These are phyloP conservation scores for Lasiosphaeria miniovina DNA, from an alignment of 495 filamentous ascomycete species.

Conservation along the genomic window DNA sequence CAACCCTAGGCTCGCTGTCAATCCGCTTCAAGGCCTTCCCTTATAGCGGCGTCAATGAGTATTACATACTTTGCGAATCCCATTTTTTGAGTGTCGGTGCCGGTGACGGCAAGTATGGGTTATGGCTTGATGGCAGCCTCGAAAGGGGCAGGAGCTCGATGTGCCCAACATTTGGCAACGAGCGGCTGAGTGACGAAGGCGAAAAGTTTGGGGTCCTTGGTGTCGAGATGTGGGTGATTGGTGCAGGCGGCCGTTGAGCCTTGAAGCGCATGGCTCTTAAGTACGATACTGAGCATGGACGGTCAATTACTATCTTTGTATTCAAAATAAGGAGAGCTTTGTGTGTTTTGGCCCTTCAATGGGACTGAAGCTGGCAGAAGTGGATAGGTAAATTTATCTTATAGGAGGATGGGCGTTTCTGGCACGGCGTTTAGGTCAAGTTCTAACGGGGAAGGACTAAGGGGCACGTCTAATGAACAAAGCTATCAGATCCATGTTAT, in stretches of 20 bases:
- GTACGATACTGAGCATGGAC: no score
- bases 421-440: no score
- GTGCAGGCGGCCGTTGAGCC: conserved; percentile 3
- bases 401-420: no score
- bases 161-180: conserved; percentile 92
- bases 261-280: no score
- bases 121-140: conserved; percentile 89
- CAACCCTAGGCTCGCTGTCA: conserved; percentile 33
- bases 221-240: conserved; percentile 89
- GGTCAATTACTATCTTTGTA: no score
- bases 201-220: conserved; percentile 89
- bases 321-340: no score
- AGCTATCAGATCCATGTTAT: no score
- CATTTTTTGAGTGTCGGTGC: conserved; percentile 84
- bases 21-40: conserved; percentile 96
- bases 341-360: no score
- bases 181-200: conserved; percentile 90
- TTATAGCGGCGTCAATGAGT: conserved; percentile 93
- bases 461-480: no score
- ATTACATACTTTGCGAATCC: conserved; percentile 88
- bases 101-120: conserved; percentile 82
- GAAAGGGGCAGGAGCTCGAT: conserved; percentile 77
- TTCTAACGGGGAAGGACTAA: no score
- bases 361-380: no score
- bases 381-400: no score